Evolutionary conservation across 768 basidiomycete genomes (phyloP).

Genomic region (Favolaschia claudopus): DNA sequence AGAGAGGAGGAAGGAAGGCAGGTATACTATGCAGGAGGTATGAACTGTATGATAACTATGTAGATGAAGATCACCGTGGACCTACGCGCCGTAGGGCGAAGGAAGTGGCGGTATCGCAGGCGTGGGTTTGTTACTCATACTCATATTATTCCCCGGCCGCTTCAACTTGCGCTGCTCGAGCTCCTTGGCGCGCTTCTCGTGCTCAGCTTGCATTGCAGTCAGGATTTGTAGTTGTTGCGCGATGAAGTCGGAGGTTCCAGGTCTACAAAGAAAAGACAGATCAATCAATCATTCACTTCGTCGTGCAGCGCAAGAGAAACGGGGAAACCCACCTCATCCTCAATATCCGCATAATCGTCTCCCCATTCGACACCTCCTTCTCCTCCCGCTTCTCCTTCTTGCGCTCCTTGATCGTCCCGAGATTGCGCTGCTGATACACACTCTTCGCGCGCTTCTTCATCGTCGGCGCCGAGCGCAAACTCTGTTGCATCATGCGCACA

Average conservation of each 20-base stretch:
- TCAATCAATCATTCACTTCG: too few relatives aligned
- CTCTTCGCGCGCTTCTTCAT: slow-evolving; percentile 92
- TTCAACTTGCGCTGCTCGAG: slow-evolving; percentile 65
- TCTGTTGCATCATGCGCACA: slow-evolving; percentile 93
- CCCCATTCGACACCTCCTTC: slow-evolving; percentile 78
- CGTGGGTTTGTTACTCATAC: background rate
- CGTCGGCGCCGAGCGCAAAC: slow-evolving; percentile 73
- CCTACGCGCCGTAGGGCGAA: background rate
- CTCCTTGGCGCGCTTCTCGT: slow-evolving; percentile 74
- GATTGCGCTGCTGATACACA: slow-evolving; percentile 89
- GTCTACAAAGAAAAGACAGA: slow-evolving; percentile 49
- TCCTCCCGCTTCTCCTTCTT: slow-evolving; percentile 92
- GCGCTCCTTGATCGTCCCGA: slow-evolving; percentile 94
- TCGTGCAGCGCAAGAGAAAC: background rate
- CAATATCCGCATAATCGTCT: slow-evolving; percentile 93
- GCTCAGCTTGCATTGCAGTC: slow-evolving; percentile 82
- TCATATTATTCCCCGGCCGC: slow-evolving; percentile 46
- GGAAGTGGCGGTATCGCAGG: slow-evolving; percentile 19
- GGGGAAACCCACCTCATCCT: slow-evolving; percentile 79
- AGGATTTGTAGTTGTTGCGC: slow-evolving; percentile 86
- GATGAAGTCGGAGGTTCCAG: slow-evolving; percentile 86
- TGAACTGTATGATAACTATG: background rate
- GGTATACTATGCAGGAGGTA: slow-evolving; percentile 26
- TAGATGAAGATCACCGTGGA: background rate
- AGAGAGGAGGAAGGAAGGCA: background rate